Evolutionary conservation across 1,284 basidiomycete genomes (phyloP).

Genomic region (Ceratobasidium sp.): DNA sequence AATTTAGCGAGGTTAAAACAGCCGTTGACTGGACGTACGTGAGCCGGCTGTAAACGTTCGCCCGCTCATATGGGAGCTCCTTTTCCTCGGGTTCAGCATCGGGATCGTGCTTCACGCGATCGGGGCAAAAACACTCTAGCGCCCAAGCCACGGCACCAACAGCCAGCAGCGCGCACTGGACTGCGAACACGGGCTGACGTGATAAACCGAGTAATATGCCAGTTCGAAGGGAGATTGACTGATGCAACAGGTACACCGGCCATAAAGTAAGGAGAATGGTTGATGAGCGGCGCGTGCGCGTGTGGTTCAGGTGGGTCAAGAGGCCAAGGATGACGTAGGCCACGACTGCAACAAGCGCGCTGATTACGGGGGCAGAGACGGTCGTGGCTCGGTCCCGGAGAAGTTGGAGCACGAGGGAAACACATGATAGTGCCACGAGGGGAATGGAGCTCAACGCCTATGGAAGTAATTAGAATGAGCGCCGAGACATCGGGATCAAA

Average conservation of each 20-base stretch:
- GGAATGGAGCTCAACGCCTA: slow-evolving; percentile 56
- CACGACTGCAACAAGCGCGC: slow-evolving; percentile 57
- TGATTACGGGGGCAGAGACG: slow-evolving; percentile 45
- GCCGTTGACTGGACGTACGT: slow-evolving; percentile 34
- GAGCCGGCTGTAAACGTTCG: slow-evolving; percentile 75
- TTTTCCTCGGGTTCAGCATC: slow-evolving; percentile 45
- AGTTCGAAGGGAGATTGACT: slow-evolving; percentile 71
- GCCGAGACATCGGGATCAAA: slow-evolving; percentile 6
- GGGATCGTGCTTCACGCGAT: slow-evolving; percentile 50
- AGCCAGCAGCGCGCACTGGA: slow-evolving; percentile 58
- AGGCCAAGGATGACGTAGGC: slow-evolving; percentile 65
- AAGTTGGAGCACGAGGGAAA: slow-evolving; percentile 51
- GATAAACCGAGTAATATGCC: slow-evolving; percentile 46
- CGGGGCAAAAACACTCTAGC: slow-evolving; percentile 77
- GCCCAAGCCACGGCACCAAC: slow-evolving; percentile 66
- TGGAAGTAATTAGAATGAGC: slow-evolving; percentile 9
- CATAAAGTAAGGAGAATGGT: slow-evolving; percentile 82
- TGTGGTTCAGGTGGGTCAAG: slow-evolving; percentile 67
- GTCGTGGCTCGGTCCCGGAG: slow-evolving; percentile 38
- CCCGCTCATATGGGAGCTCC: slow-evolving; percentile 77
- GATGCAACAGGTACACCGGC: slow-evolving; percentile 67
- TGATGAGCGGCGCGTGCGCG: slow-evolving; percentile 77
- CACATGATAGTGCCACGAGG: slow-evolving; percentile 54
- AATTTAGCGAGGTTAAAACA: slow-evolving; percentile 43
- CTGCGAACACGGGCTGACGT: slow-evolving; percentile 51